Evolutionary conservation across 257 asterid genomes (phyloP), one percentile per base, ranked within the genome.

Genomic region (Avicennia marina): DNA sequence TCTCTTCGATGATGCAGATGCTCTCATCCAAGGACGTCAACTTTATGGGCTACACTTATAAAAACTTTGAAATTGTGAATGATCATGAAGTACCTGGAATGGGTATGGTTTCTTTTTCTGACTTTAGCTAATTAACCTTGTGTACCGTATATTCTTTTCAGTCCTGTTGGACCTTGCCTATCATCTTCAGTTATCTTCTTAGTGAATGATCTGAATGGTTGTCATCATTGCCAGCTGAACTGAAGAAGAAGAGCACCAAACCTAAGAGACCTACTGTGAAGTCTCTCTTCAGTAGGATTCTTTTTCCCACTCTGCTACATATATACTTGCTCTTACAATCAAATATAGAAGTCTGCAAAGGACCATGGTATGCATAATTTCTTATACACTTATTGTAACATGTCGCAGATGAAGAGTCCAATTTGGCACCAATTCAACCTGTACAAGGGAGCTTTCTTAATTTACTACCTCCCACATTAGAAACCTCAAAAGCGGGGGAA

Each of bases 221-320:
- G n/a, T n/a, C n/a, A n/a, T n/a, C n/a, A 0, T 62, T 64, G 62
- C 43, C 83, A 87, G 95, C 85, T 67, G 88, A 87, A 72, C 55
- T 87, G 78, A 84, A 72, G 90, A 86, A 86, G 81, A 87, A 81
- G 81, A 87, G 74, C 78, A 79, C 77, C 49, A 87, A 72, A 70
- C 83, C 90, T 4, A 83, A 77, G 75, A 71, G 94, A 69, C 95
- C 95, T 11, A 86, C 90, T 7, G 94, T 86, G 83, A 86, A 86
- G 61, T 73, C 94, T 4, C 95, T 86, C 68, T 86, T 86, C 80
- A 79, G 95, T 84, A 87, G 27, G 85, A 38, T 56, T 52, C 61
- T 62, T 60, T 47, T 20, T 26, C 29, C 63, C 60, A 53, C 46
- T 56, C 25, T 17, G n/a, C 33, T 19, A 62, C 45, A 39, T 34